Conservation (phyloP, 2,329 filamentous ascomycete species). For the Neoarthrinium moseri region DNA sequence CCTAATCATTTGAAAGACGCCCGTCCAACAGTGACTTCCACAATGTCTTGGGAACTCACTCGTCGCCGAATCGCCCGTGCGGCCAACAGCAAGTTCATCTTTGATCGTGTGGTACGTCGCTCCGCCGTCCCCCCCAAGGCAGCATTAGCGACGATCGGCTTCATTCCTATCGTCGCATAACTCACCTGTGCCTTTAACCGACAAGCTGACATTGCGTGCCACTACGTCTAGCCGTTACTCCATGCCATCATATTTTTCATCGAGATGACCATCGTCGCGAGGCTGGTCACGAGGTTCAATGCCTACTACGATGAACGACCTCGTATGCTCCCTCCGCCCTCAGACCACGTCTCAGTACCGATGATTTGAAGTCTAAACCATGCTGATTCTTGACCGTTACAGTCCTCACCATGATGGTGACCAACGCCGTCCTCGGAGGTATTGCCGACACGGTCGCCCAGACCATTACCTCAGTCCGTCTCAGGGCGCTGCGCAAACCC, state of each 20-base stretch:
- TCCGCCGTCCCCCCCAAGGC: too few species aligned
- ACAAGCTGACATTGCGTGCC: too few species aligned
- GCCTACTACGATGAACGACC: constrained; percentile 90
- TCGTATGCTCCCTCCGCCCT: constrained; percentile 59
- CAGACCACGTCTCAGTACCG: too few species aligned
- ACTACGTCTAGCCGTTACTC: constrained; percentile 78
- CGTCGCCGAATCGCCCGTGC: constrained; percentile 62
- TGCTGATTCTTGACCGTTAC: too few species aligned
- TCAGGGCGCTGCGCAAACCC: constrained; percentile 63
- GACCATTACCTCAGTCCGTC: constrained; percentile 79
- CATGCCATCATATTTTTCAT: constrained; percentile 82
- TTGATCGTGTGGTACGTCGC: constrained; percentile 67
- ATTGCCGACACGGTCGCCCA: constrained; percentile 97
- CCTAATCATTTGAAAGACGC: too few species aligned
- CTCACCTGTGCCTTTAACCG: too few species aligned
- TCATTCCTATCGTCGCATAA: not conserved
- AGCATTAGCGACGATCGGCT: too few species aligned
- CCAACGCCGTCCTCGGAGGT: constrained; percentile 92
- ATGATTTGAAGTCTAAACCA: not conserved
- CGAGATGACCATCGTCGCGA: constrained; percentile 82
- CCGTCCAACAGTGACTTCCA: too few species aligned
- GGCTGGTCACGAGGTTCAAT: constrained; percentile 86
- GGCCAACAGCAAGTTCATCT: constrained; percentile 72
- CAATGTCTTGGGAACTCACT: constrained; percentile 58
- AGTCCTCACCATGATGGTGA: constrained; percentile 99